These are phyloP conservation scores for Phytophthora kernoviae DNA, from an alignment of 352 stramenopile genomes.

Conservation along the genomic window DNA sequence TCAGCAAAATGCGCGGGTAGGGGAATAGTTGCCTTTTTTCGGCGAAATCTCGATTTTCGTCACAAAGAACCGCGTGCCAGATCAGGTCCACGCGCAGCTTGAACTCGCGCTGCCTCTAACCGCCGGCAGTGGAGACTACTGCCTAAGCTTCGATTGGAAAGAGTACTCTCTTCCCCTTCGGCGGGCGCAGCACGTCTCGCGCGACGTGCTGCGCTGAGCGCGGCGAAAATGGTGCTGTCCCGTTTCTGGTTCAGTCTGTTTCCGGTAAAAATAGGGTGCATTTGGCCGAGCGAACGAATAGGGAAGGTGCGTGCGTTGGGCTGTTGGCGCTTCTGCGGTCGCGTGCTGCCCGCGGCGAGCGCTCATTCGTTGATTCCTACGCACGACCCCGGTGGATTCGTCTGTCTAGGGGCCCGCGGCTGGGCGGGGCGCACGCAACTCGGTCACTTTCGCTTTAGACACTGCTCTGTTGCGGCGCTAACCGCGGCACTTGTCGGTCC, in stretches of 20 bases:
- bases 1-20: too few species aligned
- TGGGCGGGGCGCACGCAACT: slow-evolving; percentile 1
- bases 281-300: neutral
- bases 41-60: slow-evolving; percentile 10
- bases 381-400: slow-evolving; percentile 31
- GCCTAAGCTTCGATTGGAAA: slow-evolving; percentile 34
- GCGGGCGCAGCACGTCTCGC: too few species aligned
- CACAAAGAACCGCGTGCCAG: neutral
- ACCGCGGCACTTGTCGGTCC: slow-evolving; percentile 1
- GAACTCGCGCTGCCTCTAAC: too few species aligned
- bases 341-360: slow-evolving; percentile 15
- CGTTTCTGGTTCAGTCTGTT: too few species aligned
- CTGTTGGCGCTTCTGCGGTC: slow-evolving; percentile 18
- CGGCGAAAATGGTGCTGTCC: too few species aligned
- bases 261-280: too few species aligned
- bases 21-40: too few species aligned
- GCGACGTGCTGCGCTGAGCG: neutral
- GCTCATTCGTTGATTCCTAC: slow-evolving; percentile 39
- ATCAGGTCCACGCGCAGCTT: neutral
- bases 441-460: neutral
- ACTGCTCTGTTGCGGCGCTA: too few species aligned
- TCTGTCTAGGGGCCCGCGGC: slow-evolving; percentile 14
- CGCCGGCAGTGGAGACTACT: slow-evolving; percentile 4
- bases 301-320: slow-evolving; percentile 1
- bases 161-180: too few species aligned